Evolutionary conservation across 2,329 filamentous ascomycete genomes (phyloP).

Genomic region (Neopestalotiopsis sp.): DNA sequence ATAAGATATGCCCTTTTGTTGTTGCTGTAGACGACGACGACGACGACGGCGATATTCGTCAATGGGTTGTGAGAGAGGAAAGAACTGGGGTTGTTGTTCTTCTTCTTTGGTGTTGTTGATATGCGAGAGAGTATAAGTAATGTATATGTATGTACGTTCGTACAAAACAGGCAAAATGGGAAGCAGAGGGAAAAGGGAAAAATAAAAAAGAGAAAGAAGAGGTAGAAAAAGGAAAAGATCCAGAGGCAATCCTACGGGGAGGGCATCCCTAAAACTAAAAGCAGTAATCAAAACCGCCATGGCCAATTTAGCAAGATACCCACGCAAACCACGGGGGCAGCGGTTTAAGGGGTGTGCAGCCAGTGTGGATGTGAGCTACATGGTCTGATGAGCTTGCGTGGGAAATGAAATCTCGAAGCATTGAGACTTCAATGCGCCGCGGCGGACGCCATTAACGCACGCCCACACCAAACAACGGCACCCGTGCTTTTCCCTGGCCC

Average conservation of each 20-base stretch:
- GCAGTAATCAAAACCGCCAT: constrained; percentile 36
- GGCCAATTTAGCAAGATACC: constrained; percentile 32
- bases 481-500: constrained; percentile 24
- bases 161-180: constrained; percentile 21
- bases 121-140: no score
- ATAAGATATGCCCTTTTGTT: not conserved
- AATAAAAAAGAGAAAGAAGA: constrained; percentile 21
- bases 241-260: not conserved
- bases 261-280: constrained; percentile 33
- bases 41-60: not conserved
- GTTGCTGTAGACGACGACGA: not conserved
- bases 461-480: constrained; percentile 32
- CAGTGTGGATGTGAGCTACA: constrained; percentile 31
- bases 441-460: constrained; percentile 31
- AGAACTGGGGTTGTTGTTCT: not conserved
- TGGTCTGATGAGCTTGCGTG: constrained; percentile 21
- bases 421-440: constrained; percentile 35
- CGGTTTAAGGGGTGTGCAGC: constrained; percentile 29
- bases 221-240: constrained; percentile 22
- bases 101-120: not conserved
- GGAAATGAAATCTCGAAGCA: constrained; percentile 38
- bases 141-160: constrained; percentile 23
- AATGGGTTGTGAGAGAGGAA: not conserved
- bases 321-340: constrained; percentile 20
- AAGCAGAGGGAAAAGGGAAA: constrained; percentile 18